These are phyloP conservation scores for Nakazawaea wyomingensis DNA, from an alignment of 805 yeast species.

Conservation along the genomic window DNA sequence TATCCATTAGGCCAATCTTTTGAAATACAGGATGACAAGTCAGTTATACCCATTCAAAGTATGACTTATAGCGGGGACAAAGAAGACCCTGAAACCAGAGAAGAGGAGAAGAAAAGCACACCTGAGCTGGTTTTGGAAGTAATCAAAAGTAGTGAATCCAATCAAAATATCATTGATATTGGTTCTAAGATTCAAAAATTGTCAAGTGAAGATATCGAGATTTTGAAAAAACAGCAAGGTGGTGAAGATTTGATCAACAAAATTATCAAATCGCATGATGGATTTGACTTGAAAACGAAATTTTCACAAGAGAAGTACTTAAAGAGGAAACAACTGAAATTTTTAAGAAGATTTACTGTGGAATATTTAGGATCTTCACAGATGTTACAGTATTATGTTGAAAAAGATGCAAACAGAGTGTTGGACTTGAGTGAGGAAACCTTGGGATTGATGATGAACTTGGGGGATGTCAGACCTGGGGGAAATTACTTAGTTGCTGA, in stretches of 20 bases:
- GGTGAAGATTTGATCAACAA: conserved; percentile 78
- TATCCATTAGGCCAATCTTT: conserved; percentile 84
- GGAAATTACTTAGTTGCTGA: conserved; percentile 86
- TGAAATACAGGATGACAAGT: conserved; percentile 62
- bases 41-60: conserved; percentile 44
- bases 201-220: conserved; percentile 76
- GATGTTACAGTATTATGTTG: conserved; percentile 67
- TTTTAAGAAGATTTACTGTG: conserved; percentile 77
- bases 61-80: conserved; percentile 26
- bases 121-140: conserved; percentile 20
- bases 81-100: conserved; percentile 25
- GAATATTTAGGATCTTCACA: conserved; percentile 68
- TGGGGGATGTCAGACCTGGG: conserved; percentile 82
- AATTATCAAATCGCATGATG: conserved; percentile 78
- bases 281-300: conserved; percentile 83
- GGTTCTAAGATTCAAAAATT: conserved; percentile 71
- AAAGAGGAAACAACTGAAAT: conserved; percentile 88
- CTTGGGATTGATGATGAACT: conserved; percentile 67
- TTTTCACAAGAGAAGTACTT: conserved; percentile 90
- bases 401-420: conserved; percentile 67
- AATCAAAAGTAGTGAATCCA: conserved; percentile 45
- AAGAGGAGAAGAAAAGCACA: conserved; percentile 28
- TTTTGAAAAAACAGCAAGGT: conserved; percentile 60
- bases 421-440: conserved; percentile 84
- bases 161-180: conserved; percentile 61